Percentiles rank a stretch among this genome's conserved stretches.
These are phyloP conservation scores for Thraustochytrium striatum DNA, from an alignment of 352 stramenopile genomes.

Conservation along the genomic window DNA sequence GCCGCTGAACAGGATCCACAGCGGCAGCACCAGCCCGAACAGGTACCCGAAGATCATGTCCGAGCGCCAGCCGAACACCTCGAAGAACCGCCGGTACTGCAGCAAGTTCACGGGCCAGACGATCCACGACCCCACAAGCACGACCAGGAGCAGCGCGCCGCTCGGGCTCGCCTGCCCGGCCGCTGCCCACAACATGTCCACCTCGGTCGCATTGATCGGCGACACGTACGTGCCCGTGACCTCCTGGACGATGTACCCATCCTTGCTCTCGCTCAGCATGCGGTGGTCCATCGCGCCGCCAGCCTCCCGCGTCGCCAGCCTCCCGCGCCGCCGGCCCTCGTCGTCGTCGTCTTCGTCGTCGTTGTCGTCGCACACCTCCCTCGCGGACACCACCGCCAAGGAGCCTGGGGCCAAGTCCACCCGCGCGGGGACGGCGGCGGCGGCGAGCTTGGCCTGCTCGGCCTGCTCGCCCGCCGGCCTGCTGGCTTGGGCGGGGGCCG, in stretches of 20 bases:
- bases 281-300: too few relatives aligned
- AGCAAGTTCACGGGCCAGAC: constrained; percentile 1
- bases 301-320: too few relatives aligned
- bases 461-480: too few relatives aligned
- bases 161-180: constrained; percentile 5
- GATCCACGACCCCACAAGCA: constrained; percentile 35
- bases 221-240: constrained; percentile 8
- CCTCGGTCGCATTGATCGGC: neutral
- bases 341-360: too few relatives aligned
- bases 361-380: too few relatives aligned
- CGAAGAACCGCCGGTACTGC: constrained; percentile 1
- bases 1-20: neutral
- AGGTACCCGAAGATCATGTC: neutral
- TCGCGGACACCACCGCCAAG: too few relatives aligned
- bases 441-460: too few relatives aligned
- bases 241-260: constrained; percentile 15
- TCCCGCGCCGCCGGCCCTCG: too few relatives aligned
- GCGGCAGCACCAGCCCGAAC: constrained; percentile 8
- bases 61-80: constrained; percentile 7
- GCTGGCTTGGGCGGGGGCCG: too few relatives aligned
- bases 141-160: neutral
- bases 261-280: too few relatives aligned
- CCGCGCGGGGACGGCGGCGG: too few relatives aligned
- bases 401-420: too few relatives aligned
- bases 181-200: constrained; percentile 33